These are phyloP conservation scores for Apiotrichum sp. DNA, from an alignment of 1,284 basidiomycete species.

Conservation along the genomic window DNA sequence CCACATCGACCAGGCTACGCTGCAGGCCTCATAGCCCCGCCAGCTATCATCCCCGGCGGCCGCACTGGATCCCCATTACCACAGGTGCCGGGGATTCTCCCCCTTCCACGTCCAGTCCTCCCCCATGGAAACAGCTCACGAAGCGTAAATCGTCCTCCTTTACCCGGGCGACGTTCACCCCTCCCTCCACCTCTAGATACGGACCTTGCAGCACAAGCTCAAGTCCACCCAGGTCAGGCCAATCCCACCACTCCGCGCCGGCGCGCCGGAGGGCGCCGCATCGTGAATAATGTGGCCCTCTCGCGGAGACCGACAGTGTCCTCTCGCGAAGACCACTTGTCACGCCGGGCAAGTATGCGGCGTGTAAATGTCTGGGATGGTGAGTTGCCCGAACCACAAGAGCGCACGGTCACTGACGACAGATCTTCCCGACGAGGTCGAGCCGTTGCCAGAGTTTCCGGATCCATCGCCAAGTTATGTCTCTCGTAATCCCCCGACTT, in stretches of 20 bases:
- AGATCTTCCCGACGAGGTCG: constrained; percentile 35
- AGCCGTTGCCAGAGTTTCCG: constrained; percentile 41
- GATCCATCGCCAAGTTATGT: constrained; percentile 29
- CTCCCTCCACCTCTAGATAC: not conserved
- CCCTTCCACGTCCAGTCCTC: not conserved
- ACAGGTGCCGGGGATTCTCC: not conserved
- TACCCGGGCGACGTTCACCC: not conserved
- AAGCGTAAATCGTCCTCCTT: not conserved
- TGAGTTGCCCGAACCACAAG: constrained; percentile 12
- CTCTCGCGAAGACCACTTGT: constrained; percentile 34
- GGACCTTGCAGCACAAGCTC: not conserved
- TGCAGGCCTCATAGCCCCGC: constrained; percentile 32
- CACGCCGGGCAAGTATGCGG: constrained; percentile 41
- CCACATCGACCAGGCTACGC: constrained; percentile 21
- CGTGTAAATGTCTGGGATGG: constrained; percentile 44
- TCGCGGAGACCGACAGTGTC: constrained; percentile 26
- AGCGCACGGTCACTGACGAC: constrained; percentile 1
- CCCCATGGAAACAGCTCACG: not conserved
- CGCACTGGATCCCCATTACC: not conserved
- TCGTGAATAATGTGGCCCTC: not conserved
- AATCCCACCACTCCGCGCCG: not conserved
- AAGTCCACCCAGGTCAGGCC: not conserved
- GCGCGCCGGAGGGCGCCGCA: not conserved
- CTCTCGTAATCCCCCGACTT: constrained; percentile 27
- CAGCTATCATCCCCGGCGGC: constrained; percentile 35